phyloP scores from a whole-genome alignment of 495 filamentous ascomycete genomes.

The Aspergillus carlsbadensis region DNA sequence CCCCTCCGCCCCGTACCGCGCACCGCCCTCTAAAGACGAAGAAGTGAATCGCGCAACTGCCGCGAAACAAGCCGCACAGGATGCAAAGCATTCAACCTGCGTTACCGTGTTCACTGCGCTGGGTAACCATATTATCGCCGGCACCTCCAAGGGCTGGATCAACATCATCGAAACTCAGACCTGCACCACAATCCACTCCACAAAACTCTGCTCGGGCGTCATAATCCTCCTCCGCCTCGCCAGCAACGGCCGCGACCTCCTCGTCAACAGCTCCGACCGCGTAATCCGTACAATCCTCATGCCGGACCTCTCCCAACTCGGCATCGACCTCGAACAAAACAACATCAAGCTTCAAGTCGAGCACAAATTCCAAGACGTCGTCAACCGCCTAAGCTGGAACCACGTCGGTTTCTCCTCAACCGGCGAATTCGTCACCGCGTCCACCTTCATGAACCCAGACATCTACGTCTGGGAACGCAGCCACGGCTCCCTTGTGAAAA shows the following conservation, averaged over 20 bases:
- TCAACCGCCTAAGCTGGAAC: conserved; percentile 93
- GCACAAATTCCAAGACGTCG: conserved; percentile 97
- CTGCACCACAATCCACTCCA: conserved; percentile 78
- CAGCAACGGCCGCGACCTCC: conserved; percentile 76
- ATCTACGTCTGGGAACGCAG: conserved; percentile 98
- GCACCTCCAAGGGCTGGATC: conserved; percentile 91
- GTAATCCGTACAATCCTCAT: conserved; percentile 87
- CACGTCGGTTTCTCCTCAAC: conserved; percentile 90
- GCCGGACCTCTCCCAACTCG: conserved; percentile 57
- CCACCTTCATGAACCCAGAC: conserved; percentile 94
- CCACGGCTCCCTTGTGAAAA: conserved; percentile 91
- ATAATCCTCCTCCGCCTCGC: conserved; percentile 86
- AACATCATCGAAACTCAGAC: conserved; percentile 87
- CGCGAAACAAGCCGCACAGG: conserved; percentile 85
- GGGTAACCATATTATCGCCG: conserved; percentile 84
- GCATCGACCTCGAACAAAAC: conserved; percentile 42
- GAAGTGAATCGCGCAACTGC: conserved; percentile 60
- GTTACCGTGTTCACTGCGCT: conserved; percentile 81
- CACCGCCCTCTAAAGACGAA: conserved; percentile 54
- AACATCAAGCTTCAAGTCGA: conserved; percentile 83
- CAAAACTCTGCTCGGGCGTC: conserved; percentile 79
- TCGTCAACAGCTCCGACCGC: conserved; percentile 87
- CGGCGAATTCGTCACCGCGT: conserved; percentile 84
- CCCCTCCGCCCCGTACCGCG: conserved; percentile 75
- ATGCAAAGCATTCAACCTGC: conserved; percentile 91